phyloP scores from a whole-genome alignment of 73 alveolate genomes.

The Paramecium sexaurelia region DNA sequence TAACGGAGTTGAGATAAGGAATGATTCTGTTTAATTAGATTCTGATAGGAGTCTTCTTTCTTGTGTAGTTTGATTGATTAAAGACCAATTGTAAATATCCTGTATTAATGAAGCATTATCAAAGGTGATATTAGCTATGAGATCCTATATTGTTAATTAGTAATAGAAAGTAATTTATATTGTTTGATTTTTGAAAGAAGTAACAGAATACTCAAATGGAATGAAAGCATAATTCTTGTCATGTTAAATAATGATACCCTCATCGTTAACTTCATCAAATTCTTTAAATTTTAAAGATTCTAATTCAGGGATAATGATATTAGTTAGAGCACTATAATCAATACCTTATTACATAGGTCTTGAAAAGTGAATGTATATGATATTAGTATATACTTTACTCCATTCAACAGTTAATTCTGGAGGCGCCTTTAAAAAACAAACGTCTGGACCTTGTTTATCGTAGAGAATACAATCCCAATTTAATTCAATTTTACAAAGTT shows the following conservation, averaged over 20 bases:
- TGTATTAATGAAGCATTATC: neutral
- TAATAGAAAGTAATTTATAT: neutral
- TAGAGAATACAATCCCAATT: constrained; percentile 40
- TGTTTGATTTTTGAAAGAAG: neutral
- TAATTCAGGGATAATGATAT: neutral
- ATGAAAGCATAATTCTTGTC: neutral
- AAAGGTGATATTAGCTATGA: neutral
- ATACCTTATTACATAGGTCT: constrained; percentile 27
- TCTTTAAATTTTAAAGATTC: neutral
- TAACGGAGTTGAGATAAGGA: neutral
- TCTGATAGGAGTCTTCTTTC: neutral
- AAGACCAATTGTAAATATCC: constrained; percentile 47
- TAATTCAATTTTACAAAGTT: constrained; percentile 16
- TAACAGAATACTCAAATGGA: neutral
- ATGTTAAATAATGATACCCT: constrained; percentile 13
- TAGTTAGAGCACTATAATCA: neutral
- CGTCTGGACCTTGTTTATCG: constrained; percentile 52
- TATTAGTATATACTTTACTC: neutral
- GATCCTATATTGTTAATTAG: neutral
- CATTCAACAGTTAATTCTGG: neutral
- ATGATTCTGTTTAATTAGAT: neutral
- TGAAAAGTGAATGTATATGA: neutral
- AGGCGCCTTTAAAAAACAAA: neutral
- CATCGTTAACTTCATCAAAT: constrained; percentile 7
- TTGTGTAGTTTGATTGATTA: neutral